Evolutionary conservation across 2,329 filamentous ascomycete species (phyloP), one percentile per base, ranked within the genome.

Genomic region (Phaeosphaeria sp.): DNA sequence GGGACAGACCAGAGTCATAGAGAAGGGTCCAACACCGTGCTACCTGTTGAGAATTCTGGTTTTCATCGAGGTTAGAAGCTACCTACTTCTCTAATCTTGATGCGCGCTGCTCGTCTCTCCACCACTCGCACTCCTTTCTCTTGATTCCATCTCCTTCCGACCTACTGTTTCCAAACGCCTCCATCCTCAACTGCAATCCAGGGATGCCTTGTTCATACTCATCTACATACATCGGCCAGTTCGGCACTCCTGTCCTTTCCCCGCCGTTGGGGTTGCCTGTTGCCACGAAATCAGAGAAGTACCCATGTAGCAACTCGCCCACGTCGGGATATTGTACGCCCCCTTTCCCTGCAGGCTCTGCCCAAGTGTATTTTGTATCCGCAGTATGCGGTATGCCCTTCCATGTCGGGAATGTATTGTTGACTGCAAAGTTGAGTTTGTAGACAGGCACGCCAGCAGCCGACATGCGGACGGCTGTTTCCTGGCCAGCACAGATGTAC

Each of bases 311-410:
- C 13, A 78, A 56, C 43, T 69, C 68, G 4, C 77, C 76, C 6
- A 81, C 69, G 1, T 78, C 66, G 1, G 65, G 67, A 53, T 78
- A 81, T 81, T 73, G 67, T 0, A 68, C 61, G 6, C 67, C 68
- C 1, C 60, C 56, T 69, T 75, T 75, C 51, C 89, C 77, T 40
- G 85, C 64, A 0, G 84, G 86, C 59, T 82, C 82, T 25, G 79
- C 80, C 67, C 67, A 71, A 0, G n/a, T 79, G 78, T 22, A 85
- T 81, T 53, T 85, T 50, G 64, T 65, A 22, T 72, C 68, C 0
- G 66, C 57, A 0, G 68, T 68, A 11, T 72, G 69, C 2, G 69
- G 65, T 11, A 71, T 67, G 1, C 68, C 64, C 30, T 59, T 55
- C 66, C 66, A 71, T 0, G 53, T 42, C 0, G 68, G 66, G 36